Evolutionary conservation across 139 green algal species (phyloP).

Genomic region (Chlamydomonas schloesseri): DNA sequence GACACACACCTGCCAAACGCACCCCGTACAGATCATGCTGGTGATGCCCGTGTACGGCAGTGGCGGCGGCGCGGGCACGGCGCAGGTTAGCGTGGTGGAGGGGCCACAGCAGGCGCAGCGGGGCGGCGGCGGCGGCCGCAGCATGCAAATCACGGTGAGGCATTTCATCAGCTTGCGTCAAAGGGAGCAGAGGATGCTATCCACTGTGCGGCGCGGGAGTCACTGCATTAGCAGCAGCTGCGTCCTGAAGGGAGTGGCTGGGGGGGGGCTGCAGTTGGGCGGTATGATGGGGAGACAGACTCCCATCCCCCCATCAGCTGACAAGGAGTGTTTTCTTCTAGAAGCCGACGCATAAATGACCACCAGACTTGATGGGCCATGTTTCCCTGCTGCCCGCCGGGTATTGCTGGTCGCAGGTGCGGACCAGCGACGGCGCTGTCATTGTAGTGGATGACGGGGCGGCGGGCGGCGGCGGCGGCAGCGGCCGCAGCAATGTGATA

Average conservation of each 20-base stretch:
- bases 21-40: not conserved
- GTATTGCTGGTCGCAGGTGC: too few relatives aligned
- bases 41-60: conserved; percentile 51
- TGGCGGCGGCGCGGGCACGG: conserved; percentile 1
- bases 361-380: too few relatives aligned
- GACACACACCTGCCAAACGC: too few relatives aligned
- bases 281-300: not conserved
- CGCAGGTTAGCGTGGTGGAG: conserved; percentile 14
- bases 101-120: not conserved
- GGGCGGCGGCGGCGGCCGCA: not conserved
- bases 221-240: not conserved
- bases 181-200: too few relatives aligned
- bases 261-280: not conserved
- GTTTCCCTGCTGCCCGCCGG: too few relatives aligned
- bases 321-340: not conserved
- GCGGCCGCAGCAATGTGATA: conserved; percentile 13
- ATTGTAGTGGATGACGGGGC: conserved; percentile 7
- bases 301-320: not conserved
- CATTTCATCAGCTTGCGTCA: too few relatives aligned
- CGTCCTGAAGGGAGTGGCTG: not conserved
- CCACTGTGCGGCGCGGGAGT: not conserved
- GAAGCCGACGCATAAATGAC: too few relatives aligned
- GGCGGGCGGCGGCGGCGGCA: not conserved
- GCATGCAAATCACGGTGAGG: conserved; percentile 23
- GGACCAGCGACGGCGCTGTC: not conserved